phyloP scores from a whole-genome alignment of 495 filamentous ascomycete genomes.

The Delitschia confertaspora region DNA sequence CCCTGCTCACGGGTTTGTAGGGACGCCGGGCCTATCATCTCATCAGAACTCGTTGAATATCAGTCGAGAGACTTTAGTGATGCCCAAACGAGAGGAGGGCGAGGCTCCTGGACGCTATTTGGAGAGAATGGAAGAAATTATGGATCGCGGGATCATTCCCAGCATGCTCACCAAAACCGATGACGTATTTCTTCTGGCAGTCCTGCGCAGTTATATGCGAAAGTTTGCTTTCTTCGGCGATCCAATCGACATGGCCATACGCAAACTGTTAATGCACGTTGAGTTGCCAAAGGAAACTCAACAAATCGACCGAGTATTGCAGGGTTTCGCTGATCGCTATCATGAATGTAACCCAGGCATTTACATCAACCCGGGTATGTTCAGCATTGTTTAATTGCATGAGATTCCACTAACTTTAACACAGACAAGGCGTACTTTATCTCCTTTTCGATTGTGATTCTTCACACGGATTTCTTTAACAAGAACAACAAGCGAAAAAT shows the following conservation, averaged over 20 bases:
- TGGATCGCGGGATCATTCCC: conserved; percentile 70
- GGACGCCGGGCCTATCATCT: conserved; percentile 59
- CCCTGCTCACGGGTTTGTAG: conserved; percentile 41
- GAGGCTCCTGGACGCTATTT: conserved; percentile 90
- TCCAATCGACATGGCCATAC: conserved; percentile 93
- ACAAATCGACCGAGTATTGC: conserved; percentile 89
- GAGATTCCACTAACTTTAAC: conserved; percentile 22
- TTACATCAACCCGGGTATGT: conserved; percentile 65
- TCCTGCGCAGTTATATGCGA: conserved; percentile 88
- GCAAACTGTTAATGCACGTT: conserved; percentile 93
- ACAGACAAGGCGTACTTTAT: conserved; percentile 92
- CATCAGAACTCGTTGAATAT: conserved; percentile 64
- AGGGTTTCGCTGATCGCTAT: conserved; percentile 92
- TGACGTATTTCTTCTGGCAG: conserved; percentile 73
- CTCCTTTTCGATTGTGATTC: conserved; percentile 88
- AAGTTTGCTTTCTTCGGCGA: conserved; percentile 90
- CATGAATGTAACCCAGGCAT: conserved; percentile 98
- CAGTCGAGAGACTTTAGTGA: conserved; percentile 49
- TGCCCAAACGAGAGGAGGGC: conserved; percentile 74
- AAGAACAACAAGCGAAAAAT: conserved; percentile 99
- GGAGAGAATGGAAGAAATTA: conserved; percentile 64
- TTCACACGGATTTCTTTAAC: conserved; percentile 98
- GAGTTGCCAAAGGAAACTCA: conserved; percentile 96
- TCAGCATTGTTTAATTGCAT: too few relatives aligned
- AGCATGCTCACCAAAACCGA: conserved; percentile 72